Evolutionary conservation across 441 rosid species (phyloP).

Genomic region (Biscutella auriculata): DNA sequence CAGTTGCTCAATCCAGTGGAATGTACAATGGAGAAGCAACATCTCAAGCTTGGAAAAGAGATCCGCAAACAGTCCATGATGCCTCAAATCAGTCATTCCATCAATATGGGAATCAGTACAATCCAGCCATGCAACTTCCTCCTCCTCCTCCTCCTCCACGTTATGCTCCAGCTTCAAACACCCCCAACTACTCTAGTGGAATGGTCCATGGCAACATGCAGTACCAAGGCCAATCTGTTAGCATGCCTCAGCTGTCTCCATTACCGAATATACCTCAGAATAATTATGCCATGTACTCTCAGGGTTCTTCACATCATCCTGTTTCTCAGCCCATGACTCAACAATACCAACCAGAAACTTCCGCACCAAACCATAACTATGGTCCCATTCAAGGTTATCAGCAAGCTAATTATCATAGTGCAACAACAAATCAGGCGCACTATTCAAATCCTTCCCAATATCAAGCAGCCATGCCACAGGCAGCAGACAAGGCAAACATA

Average conservation of each 20-base stretch:
- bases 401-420: slow-evolving; percentile 30
- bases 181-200: slow-evolving; percentile 34
- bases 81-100: slow-evolving; percentile 32
- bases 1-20: slow-evolving; percentile 19
- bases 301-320: slow-evolving; percentile 40
- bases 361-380: slow-evolving; percentile 36
- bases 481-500: slow-evolving; percentile 30
- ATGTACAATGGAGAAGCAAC: slow-evolving; percentile 28
- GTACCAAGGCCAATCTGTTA: slow-evolving; percentile 38
- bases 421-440: slow-evolving; percentile 39
- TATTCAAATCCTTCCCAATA: slow-evolving; percentile 37
- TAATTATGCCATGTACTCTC: slow-evolving; percentile 14
- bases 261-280: slow-evolving; percentile 34
- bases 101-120: slow-evolving; percentile 44
- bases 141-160: slow-evolving; percentile 40
- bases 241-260: slow-evolving; percentile 38
- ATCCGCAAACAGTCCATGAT: slow-evolving; percentile 35
- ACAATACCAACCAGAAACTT: slow-evolving; percentile 47
- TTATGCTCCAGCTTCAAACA: slow-evolving; percentile 32
- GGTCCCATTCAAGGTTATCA: slow-evolving; percentile 27
- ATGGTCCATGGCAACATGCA: slow-evolving; percentile 35
- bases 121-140: slow-evolving; percentile 37
- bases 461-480: slow-evolving; percentile 37
- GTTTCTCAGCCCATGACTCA: slow-evolving; percentile 43
- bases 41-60: slow-evolving; percentile 48